Base-by-base conservation (phyloP, 306 rosid species). In the Vicia sativa region DNA sequence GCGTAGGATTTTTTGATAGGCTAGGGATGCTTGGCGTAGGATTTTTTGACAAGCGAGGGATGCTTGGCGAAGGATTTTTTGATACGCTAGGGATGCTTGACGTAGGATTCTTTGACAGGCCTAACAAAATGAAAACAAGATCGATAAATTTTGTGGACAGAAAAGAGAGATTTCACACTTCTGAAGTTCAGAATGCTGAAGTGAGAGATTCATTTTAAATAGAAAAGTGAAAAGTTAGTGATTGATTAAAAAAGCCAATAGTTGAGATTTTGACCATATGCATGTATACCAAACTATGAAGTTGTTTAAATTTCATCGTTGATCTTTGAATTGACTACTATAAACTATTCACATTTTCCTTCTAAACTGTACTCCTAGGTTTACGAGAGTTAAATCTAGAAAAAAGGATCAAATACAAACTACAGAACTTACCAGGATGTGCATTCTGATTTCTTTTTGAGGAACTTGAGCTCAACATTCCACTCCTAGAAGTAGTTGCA, bases 371-470 rank as follows among this genome's bases (percentile, higher is more conserved):
- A 42, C 15, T 14, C 56, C 71, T 48, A 16, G 6, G 0, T 23
- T 0, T 16, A 7, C 4, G 46, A 6, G 19, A 31, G 7, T 16
- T 29, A 28, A 31, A 65, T 46, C 44, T 8, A 10, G 55, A 61
- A 37, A 65, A 2, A 55, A 28, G 9, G 44, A 67, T 34, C 39
- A 72, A 25, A 68, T 5, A 8, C 54, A 65, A 39, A 68, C 68
- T 46, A 54, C 28, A 31, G 19, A 78, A 57, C 70, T 64, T 83
- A 87, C 96, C 84, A 25, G 83, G 65, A 68, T 19, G 77, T 76
- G 87, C 73, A 52, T 48, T 84, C 79, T 76, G 88, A 81, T 74
- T 87, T 62, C 52, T 70, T 76, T 80, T 93, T n/a, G 82, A 57
- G 67, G 70, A 75, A 63, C 59, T 73, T 70, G 78, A 58, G 76